A percentile compares a stretch with the other conserved stretches of the same genome.
phyloP scores from a whole-genome alignment of 306 rosid genomes.

The Delonix regia region DNA sequence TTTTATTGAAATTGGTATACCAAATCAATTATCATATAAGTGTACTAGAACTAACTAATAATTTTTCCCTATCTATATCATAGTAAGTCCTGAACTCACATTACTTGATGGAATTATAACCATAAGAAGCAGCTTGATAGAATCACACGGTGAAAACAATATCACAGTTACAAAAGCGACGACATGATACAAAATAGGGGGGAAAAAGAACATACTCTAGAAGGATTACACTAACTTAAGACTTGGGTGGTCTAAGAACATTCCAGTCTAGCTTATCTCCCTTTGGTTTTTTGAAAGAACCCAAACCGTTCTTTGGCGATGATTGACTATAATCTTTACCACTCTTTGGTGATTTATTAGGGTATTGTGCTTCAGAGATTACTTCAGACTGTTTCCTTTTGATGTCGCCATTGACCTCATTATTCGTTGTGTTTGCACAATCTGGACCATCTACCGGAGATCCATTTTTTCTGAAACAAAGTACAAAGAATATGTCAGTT shows the following conservation, averaged over 20 bases:
- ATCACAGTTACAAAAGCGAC: slow-evolving; percentile 29
- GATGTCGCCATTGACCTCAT: slow-evolving; percentile 45
- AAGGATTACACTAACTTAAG: slow-evolving; percentile 12
- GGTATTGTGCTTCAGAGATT: slow-evolving; percentile 42
- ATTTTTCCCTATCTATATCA: no score
- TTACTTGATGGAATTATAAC: not conserved
- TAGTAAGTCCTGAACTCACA: not conserved
- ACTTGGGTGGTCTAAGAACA: slow-evolving; percentile 59
- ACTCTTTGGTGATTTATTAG: slow-evolving; percentile 47
- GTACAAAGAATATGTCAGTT: slow-evolving; percentile 18
- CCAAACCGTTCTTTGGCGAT: slow-evolving; percentile 34
- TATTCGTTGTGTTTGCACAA: slow-evolving; percentile 39
- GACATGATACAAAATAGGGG: not conserved
- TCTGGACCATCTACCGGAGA: slow-evolving; percentile 43
- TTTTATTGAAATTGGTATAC: no score
- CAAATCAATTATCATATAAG: no score
- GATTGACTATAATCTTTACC: slow-evolving; percentile 38
- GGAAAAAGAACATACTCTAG: not conserved
- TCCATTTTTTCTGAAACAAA: slow-evolving; percentile 49
- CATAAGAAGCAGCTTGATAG: not conserved
- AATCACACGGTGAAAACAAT: not conserved
- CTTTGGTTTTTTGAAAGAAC: slow-evolving; percentile 60
- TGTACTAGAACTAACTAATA: no score
- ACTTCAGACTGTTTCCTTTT: slow-evolving; percentile 59
- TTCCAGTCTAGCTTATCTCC: slow-evolving; percentile 60